phyloP scores from a whole-genome alignment of 495 filamentous ascomycete genomes.

The Paragyromitra xinjiangensis region DNA sequence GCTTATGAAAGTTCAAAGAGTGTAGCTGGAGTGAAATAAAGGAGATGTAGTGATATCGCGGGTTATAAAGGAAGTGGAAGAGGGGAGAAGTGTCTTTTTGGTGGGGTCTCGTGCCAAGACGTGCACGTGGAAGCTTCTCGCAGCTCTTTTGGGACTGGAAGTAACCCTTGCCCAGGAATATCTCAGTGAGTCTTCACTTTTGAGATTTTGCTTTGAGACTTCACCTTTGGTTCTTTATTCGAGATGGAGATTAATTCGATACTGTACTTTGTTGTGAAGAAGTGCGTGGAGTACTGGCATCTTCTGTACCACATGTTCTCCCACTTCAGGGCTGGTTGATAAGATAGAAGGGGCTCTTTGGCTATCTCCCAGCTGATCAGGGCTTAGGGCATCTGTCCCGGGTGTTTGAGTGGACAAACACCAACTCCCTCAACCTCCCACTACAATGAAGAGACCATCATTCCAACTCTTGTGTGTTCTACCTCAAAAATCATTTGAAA shows the following conservation, averaged over 20 bases:
- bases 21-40: neutral
- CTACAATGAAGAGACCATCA: neutral
- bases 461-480: neutral
- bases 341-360: neutral
- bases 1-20: neutral
- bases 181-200: neutral
- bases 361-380: neutral
- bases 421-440: neutral
- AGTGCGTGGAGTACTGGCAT: neutral
- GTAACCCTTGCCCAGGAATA: constrained; percentile 8
- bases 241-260: no score
- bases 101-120: constrained; percentile 47
- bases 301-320: neutral
- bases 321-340: neutral
- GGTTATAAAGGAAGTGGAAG: constrained; percentile 5
- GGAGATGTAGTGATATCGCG: constrained; percentile 7
- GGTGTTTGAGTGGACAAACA: neutral
- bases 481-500: neutral
- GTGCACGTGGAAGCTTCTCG: constrained; percentile 50
- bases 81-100: constrained; percentile 7
- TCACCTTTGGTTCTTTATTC: no score
- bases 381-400: constrained; percentile 1
- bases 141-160: neutral
- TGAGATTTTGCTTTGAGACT: neutral
- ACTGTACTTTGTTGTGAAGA: neutral